A percentile compares a stretch with the other conserved stretches of the same genome.
These are phyloP conservation scores for Hypoxylon sp. DNA, from an alignment of 2,329 filamentous ascomycete species.

Conservation along the genomic window DNA sequence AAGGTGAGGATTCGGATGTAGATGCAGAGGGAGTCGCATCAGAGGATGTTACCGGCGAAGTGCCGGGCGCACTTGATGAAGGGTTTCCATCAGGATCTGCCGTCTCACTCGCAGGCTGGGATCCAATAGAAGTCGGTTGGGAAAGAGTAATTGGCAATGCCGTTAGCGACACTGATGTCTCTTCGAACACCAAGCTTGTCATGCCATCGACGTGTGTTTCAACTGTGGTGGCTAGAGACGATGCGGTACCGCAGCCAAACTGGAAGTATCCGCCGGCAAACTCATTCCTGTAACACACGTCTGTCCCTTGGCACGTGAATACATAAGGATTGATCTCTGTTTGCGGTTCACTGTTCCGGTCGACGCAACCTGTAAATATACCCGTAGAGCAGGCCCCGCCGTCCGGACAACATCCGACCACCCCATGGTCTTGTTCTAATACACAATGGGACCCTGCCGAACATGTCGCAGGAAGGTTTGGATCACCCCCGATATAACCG, in stretches of 20 bases:
- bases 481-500: constrained; percentile 69
- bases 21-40: constrained; percentile 35
- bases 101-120: constrained; percentile 47
- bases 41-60: constrained; percentile 40
- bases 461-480: constrained; percentile 69
- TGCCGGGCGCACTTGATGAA: constrained; percentile 35
- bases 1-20: constrained; percentile 5
- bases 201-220: constrained; percentile 62
- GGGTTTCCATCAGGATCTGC: constrained; percentile 43
- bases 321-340: constrained; percentile 69
- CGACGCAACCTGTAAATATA: constrained; percentile 71
- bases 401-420: constrained; percentile 71
- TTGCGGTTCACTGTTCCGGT: constrained; percentile 64
- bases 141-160: constrained; percentile 57
- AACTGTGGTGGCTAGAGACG: constrained; percentile 65
- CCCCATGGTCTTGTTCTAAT: constrained; percentile 63
- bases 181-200: constrained; percentile 57
- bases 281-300: constrained; percentile 69
- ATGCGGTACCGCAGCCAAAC: constrained; percentile 69
- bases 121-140: constrained; percentile 60
- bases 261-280: constrained; percentile 70
- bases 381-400: constrained; percentile 66
- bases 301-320: constrained; percentile 66
- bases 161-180: constrained; percentile 60
- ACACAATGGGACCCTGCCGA: constrained; percentile 71